phyloP scores from a whole-genome alignment of 306 rosid species.

The Cyclanthera cordifolia region DNA sequence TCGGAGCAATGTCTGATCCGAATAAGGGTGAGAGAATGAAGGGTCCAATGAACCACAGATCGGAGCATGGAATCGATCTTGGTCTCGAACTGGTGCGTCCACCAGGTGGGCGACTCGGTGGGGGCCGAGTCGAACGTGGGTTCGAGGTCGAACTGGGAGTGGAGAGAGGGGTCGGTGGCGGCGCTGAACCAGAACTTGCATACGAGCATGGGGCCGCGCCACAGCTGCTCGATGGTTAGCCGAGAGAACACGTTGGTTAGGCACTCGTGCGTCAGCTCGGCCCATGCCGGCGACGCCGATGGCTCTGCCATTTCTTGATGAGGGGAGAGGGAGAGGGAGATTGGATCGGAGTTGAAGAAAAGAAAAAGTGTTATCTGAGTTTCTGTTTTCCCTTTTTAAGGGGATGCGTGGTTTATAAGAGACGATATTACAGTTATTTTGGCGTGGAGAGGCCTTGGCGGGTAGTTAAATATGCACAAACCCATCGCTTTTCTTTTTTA shows the following conservation, averaged over 20 bases:
- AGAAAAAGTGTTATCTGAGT: neutral
- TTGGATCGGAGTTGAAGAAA: neutral
- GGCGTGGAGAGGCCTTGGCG: no score
- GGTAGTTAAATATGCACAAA: no score
- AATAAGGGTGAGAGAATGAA: conserved; percentile 26
- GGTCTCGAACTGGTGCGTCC: conserved; percentile 52
- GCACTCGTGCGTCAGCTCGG: conserved; percentile 66
- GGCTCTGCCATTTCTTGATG: neutral
- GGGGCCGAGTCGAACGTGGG: conserved; percentile 27
- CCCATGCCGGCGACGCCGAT: conserved; percentile 27
- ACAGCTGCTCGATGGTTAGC: conserved; percentile 50
- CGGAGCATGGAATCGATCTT: conserved; percentile 66
- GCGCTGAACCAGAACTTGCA: conserved; percentile 70
- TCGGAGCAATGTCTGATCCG: conserved; percentile 36
- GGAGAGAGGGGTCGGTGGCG: conserved; percentile 51
- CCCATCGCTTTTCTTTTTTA: no score
- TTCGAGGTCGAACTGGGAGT: conserved; percentile 51
- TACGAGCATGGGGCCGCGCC: conserved; percentile 58
- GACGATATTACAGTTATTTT: no score
- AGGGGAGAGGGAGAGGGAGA: neutral
- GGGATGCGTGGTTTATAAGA: no score
- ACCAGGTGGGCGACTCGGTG: conserved; percentile 44
- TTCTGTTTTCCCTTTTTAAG: no score
- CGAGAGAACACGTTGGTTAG: conserved; percentile 63
- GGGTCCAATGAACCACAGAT: conserved; percentile 47